Evolutionary conservation across 441 rosid genomes (phyloP).

Genomic region (Euphorbia schlechtendalii): DNA sequence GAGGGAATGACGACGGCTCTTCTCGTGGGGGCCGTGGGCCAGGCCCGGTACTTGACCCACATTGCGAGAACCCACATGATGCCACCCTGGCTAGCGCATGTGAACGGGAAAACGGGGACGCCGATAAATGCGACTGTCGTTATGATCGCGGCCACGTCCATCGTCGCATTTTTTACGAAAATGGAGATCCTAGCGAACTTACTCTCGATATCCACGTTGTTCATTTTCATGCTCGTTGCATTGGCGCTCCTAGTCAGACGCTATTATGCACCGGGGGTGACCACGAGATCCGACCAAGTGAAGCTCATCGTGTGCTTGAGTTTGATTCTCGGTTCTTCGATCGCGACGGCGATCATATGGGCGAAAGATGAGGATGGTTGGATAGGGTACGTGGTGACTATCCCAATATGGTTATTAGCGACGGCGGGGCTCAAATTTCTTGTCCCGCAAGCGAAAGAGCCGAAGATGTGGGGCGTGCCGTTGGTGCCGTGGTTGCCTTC

Average conservation of each 20-base stretch:
- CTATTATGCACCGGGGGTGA: slow-evolving; percentile 54
- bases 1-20: slow-evolving; percentile 29
- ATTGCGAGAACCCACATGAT: slow-evolving; percentile 31
- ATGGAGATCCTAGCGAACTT: slow-evolving; percentile 25
- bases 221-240: slow-evolving; percentile 70
- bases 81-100: slow-evolving; percentile 25
- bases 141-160: slow-evolving; percentile 19
- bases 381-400: slow-evolving; percentile 51
- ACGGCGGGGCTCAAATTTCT: slow-evolving; percentile 35
- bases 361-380: slow-evolving; percentile 36
- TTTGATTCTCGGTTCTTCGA: slow-evolving; percentile 46
- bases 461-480: slow-evolving; percentile 75
- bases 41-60: slow-evolving; percentile 25
- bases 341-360: slow-evolving; percentile 50
- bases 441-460: slow-evolving; percentile 60
- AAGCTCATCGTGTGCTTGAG: slow-evolving; percentile 38
- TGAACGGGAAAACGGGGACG: slow-evolving; percentile 17
- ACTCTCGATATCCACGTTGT: slow-evolving; percentile 34
- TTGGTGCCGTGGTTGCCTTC: slow-evolving; percentile 85
- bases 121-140: slow-evolving; percentile 25
- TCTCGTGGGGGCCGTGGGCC: slow-evolving; percentile 22
- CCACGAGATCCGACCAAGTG: slow-evolving; percentile 29
- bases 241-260: slow-evolving; percentile 67
- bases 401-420: slow-evolving; percentile 52
- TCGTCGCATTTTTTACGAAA: slow-evolving; percentile 32